phyloP scores from a whole-genome alignment of 805 yeast genomes.

The Limtongia smithiae region DNA sequence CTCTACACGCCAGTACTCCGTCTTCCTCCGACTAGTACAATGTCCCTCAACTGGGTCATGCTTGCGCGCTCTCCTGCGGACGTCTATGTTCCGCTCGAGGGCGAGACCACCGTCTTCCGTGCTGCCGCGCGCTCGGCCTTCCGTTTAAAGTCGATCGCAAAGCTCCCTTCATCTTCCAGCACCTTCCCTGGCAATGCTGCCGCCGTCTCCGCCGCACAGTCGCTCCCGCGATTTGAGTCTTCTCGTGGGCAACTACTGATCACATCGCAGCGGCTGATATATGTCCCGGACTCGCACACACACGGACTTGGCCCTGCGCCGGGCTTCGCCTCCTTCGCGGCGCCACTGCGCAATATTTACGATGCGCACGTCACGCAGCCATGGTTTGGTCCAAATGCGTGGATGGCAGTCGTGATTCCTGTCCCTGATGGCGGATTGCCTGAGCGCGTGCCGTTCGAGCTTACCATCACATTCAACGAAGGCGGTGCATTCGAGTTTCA shows the following conservation, averaged over 20 bases:
- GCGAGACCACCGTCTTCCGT: slow-evolving; percentile 16
- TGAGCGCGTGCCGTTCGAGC: slow-evolving; percentile 18
- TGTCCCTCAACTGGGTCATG: slow-evolving; percentile 34
- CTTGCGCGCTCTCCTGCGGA: slow-evolving; percentile 13
- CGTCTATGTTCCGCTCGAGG: slow-evolving; percentile 28
- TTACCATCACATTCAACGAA: slow-evolving; percentile 30
- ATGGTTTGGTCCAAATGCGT: slow-evolving; percentile 32
- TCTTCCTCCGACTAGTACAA: slow-evolving; percentile 4
- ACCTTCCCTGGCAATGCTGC: slow-evolving; percentile 13
- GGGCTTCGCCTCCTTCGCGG: slow-evolving; percentile 26
- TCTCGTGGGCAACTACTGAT: slow-evolving; percentile 27
- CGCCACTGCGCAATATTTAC: slow-evolving; percentile 24
- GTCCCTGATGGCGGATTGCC: slow-evolving; percentile 31
- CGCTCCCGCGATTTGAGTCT: slow-evolving; percentile 12
- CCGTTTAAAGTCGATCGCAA: slow-evolving; percentile 11
- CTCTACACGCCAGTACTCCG: neutral
- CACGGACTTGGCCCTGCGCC: neutral
- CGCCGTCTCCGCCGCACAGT: slow-evolving; percentile 2
- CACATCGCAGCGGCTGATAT: slow-evolving; percentile 30
- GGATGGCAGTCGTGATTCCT: slow-evolving; percentile 27
- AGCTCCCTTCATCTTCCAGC: slow-evolving; percentile 1
- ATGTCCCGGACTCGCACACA: slow-evolving; percentile 21
- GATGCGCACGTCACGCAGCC: slow-evolving; percentile 32
- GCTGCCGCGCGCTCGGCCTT: slow-evolving; percentile 24
- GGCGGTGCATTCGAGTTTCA: slow-evolving; percentile 34